These are phyloP conservation scores for Xylaria sp. DNA, from an alignment of 2,329 filamentous ascomycete genomes.

Conservation along the genomic window DNA sequence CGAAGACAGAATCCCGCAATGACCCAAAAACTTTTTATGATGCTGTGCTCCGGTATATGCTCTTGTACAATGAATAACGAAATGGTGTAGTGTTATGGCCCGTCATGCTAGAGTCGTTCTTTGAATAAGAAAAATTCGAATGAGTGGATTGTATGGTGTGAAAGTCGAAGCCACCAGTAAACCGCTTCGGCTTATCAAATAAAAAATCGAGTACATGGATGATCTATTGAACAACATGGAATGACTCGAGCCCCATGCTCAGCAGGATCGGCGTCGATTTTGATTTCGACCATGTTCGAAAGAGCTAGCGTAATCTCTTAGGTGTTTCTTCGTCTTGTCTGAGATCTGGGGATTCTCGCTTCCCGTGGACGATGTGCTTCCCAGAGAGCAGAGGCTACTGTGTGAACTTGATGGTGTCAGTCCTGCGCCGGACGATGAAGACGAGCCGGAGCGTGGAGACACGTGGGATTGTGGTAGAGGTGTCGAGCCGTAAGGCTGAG, in stretches of 20 bases:
- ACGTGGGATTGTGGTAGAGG: constrained; percentile 57
- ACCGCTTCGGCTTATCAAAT: constrained; percentile 42
- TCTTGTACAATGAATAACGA: constrained; percentile 57
- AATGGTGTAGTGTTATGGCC: constrained; percentile 42
- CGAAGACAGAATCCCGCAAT: constrained; percentile 46
- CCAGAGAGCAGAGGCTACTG: constrained; percentile 83
- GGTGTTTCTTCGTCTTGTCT: constrained; percentile 79
- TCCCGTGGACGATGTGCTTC: constrained; percentile 66
- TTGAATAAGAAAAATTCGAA: constrained; percentile 42
- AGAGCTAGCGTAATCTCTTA: constrained; percentile 85
- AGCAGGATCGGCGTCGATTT: constrained; percentile 67
- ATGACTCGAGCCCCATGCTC: constrained; percentile 40
- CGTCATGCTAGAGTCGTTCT: constrained; percentile 44
- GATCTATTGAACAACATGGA: constrained; percentile 34
- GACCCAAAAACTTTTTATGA: constrained; percentile 55
- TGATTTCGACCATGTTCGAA: constrained; percentile 80
- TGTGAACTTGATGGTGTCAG: constrained; percentile 81
- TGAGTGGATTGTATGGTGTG: constrained; percentile 43
- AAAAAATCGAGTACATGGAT: constrained; percentile 39
- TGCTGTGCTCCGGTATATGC: constrained; percentile 63
- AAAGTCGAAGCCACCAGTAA: constrained; percentile 35
- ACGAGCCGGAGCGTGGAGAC: constrained; percentile 47
- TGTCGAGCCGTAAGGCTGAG: constrained; percentile 66
- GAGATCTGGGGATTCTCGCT: constrained; percentile 71
- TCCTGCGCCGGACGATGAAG: constrained; percentile 53